Base-by-base conservation (phyloP, 2,329 filamentous ascomycete species). In the Bipolaris sorokiniana region DNA sequence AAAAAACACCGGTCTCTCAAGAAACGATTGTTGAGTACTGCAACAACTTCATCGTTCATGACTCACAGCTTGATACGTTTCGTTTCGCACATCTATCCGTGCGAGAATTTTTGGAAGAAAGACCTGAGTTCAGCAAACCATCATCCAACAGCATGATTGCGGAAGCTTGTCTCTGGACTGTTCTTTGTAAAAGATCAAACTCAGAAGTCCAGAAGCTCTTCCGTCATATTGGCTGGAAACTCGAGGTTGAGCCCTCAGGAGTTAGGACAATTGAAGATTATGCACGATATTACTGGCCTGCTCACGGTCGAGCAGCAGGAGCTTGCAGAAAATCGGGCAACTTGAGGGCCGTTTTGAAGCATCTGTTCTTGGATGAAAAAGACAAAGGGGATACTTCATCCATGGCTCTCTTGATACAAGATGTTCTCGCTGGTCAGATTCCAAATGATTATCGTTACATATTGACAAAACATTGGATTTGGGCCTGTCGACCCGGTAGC, bases 21-120 rank as follows among this genome's bases (percentile, higher is more conserved):
- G 42, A 31, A 33, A n/a, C n/a, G 18, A 3, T 45, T 16, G 26
- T 45, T 31, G 48, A 67, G 13, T 54, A 70, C 26, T 73, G 67
- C 55, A 62, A 62, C 41, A 73, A 75, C 41, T 63, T 76, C 13
- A 48, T 76, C 13, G 55, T 69, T 20, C 60, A 66, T 44, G 70
- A 76, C 47, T 40, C 48, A 18, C 41, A 65, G 28, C 45, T 66
- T 10, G 57, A 69, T 40, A 59, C 51, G 2, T 72, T 76, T 59
- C 65, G 65, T 10, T 74, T 75, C 53, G 63, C 67, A 22, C 72
- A 76, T 62, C 51, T 71, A n/a, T 75, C 73, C 1, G 70, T 74
- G 2, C 55, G 57, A 31, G 72, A 75, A 50, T 75, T 56, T 34
- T 51, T 76, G 7, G 66, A 73, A 33, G 26, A 52, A 40, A 37